Evolutionary conservation across 345 rosid species (phyloP).

Genomic region (Populus simonii): DNA sequence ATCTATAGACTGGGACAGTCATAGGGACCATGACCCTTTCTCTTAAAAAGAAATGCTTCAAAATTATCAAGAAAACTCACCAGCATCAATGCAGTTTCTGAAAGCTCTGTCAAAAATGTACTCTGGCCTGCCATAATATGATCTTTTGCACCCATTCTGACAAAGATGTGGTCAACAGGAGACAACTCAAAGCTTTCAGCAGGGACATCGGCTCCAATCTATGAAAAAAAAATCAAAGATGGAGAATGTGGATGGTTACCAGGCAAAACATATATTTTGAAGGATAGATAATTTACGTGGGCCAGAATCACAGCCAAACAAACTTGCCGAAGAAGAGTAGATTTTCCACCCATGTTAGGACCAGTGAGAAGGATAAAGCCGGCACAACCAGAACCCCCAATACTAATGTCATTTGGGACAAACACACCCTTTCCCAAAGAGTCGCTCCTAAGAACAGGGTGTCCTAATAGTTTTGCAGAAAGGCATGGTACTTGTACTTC

Average conservation of each 20-base stretch:
- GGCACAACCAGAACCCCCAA: conserved; percentile 66
- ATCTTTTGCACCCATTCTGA: conserved; percentile 98
- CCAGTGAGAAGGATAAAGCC: conserved; percentile 93
- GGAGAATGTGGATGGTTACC: neutral
- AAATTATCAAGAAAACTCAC: conserved; percentile 32
- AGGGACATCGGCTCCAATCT: conserved; percentile 95
- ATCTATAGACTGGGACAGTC: neutral
- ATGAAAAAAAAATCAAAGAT: conserved; percentile 12
- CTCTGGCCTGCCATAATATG: conserved; percentile 93
- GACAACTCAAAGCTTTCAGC: conserved; percentile 83
- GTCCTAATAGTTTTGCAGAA: conserved; percentile 77
- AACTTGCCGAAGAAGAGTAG: conserved; percentile 97
- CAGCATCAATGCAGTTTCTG: conserved; percentile 96
- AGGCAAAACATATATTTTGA: conserved; percentile 7
- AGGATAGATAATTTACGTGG: conserved; percentile 49
- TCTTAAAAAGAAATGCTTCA: neutral
- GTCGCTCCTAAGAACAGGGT: conserved; percentile 87
- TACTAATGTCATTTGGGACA: conserved; percentile 74
- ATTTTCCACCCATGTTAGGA: conserved; percentile 99
- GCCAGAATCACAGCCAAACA: conserved; percentile 90
- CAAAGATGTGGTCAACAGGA: conserved; percentile 82
- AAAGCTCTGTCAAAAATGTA: conserved; percentile 92
- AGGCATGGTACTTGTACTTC: conserved; percentile 43
- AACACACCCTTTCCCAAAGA: conserved; percentile 83
- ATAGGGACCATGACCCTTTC: neutral